These are phyloP conservation scores for Diaporthe capsici DNA, from an alignment of 2,329 filamentous ascomycete species.

Conservation along the genomic window DNA sequence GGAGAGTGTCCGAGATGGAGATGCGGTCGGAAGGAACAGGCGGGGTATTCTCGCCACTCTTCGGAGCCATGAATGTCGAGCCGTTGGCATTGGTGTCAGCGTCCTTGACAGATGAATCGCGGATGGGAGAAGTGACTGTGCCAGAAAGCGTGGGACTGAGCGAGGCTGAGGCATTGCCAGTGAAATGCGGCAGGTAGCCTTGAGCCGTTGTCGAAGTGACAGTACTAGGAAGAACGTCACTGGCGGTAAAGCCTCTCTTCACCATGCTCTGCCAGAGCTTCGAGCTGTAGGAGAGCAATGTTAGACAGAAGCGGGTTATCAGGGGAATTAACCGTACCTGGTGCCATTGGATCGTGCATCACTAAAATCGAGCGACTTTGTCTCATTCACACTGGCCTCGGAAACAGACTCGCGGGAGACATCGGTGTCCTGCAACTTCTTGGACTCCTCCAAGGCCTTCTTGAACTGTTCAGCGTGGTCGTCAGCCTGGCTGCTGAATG, in stretches of 20 bases:
- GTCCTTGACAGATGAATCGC: conserved; percentile 45
- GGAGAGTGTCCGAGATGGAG: conserved; percentile 42
- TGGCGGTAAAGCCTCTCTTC: conserved; percentile 65
- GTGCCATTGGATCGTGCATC: conserved; percentile 39
- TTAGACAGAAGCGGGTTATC: conserved; percentile 11
- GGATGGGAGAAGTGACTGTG: conserved; percentile 41
- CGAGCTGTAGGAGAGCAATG: conserved; percentile 48
- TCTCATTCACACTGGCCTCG: conserved; percentile 38
- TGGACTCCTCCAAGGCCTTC: conserved; percentile 38
- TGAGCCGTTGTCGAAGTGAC: conserved; percentile 68
- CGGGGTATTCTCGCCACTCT: conserved; percentile 45
- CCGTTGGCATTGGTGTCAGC: conserved; percentile 37
- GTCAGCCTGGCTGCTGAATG: conserved; percentile 46
- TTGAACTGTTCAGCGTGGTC: conserved; percentile 42
- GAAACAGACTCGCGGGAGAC: conserved; percentile 33
- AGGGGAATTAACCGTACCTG: conserved; percentile 31
- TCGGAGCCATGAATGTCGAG: conserved; percentile 53
- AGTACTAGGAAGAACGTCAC: conserved; percentile 54
- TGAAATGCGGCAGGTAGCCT: conserved; percentile 67
- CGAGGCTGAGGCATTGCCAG: conserved; percentile 64
- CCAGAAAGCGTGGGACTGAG: conserved; percentile 47
- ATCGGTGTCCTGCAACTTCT: conserved; percentile 5
- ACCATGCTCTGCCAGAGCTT: conserved; percentile 66
- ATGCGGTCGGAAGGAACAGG: conserved; percentile 46
- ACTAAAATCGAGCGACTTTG: conserved; percentile 39